Base-by-base conservation (phyloP, 139 green algal species). In the Chlorella sp. region DNA sequence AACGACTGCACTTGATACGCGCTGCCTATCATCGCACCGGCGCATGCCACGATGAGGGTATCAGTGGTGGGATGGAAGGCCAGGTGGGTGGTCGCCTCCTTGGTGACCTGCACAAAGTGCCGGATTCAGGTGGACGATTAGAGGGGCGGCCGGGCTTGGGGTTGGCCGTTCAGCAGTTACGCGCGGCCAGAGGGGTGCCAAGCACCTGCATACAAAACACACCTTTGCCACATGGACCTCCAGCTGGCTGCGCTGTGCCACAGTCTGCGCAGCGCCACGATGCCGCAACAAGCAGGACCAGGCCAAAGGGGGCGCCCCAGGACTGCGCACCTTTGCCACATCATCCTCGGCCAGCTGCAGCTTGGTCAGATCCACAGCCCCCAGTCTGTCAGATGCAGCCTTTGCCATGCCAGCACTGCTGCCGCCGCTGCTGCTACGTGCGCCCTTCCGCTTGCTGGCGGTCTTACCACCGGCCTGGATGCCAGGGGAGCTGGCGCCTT, bases 241-340 rank as follows among this genome's bases (percentile, higher is more conserved):
- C n/a, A n/a, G n/a, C n/a, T n/a, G n/a, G n/a, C n/a, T n/a, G n/a
- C n/a, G n/a, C n/a, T n/a, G n/a, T n/a, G n/a, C n/a, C n/a, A n/a
- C n/a, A n/a, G n/a, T n/a, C n/a, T n/a, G n/a, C n/a, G n/a, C n/a
- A n/a, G n/a, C n/a, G n/a, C n/a, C n/a, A n/a, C n/a, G n/a, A n/a
- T n/a, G n/a, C n/a, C n/a, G n/a, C n/a, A n/a, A n/a, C n/a, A n/a
- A n/a, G n/a, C n/a, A n/a, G n/a, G n/a, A n/a, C n/a, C n/a, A n/a
- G n/a, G n/a, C n/a, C n/a, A n/a, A n/a, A n/a, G n/a, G n/a, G n/a
- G n/a, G n/a, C n/a, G n/a, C n/a, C n/a, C n/a, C n/a, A n/a, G n/a
- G n/a, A n/a, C n/a, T n/a, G 9, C 85, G 19, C 64, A 90, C 83
- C 83, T 92, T 92, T 28, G 90, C 88, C 36, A 92, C 80, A 44